Percentiles rank a stretch among this genome's conserved stretches.
These are phyloP conservation scores for Solanum stenotomum DNA, from an alignment of 257 asterid genomes.

Conservation along the genomic window DNA sequence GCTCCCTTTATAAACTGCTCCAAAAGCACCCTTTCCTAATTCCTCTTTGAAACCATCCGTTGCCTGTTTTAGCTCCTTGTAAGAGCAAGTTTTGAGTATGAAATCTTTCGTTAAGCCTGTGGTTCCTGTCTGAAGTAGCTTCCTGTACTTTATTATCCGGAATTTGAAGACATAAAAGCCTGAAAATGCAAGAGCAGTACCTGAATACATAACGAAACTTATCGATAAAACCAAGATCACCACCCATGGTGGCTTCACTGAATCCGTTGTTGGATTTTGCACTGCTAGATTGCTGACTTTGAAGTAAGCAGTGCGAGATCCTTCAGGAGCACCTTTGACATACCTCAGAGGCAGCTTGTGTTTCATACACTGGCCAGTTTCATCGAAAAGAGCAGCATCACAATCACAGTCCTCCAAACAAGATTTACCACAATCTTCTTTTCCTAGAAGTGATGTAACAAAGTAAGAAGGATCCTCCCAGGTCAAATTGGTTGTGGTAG, in stretches of 20 bases:
- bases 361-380: not conserved
- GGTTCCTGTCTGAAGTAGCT: slow-evolving; percentile 8
- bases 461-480: slow-evolving; percentile 12
- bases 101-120: slow-evolving; percentile 8
- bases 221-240: slow-evolving; percentile 8
- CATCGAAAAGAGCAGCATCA: slow-evolving; percentile 3
- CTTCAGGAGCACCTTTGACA: not conserved
- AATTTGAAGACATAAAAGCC: slow-evolving; percentile 3
- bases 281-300: not conserved
- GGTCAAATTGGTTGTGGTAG: not conserved
- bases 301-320: slow-evolving; percentile 6
- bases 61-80: slow-evolving; percentile 11
- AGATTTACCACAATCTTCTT: slow-evolving; percentile 1
- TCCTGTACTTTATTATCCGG: not conserved
- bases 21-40: slow-evolving; percentile 11
- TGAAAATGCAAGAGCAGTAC: slow-evolving; percentile 2
- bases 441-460: not conserved
- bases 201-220: not conserved
- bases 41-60: slow-evolving; percentile 14
- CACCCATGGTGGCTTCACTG: slow-evolving; percentile 14
- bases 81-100: slow-evolving; percentile 12
- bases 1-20: slow-evolving; percentile 14
- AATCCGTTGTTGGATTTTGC: not conserved
- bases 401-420: slow-evolving; percentile 21
- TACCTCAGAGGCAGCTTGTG: slow-evolving; percentile 18